These are phyloP conservation scores for Laetiporus sulphureus DNA, from an alignment of 1,284 basidiomycete genomes.

Conservation along the genomic window DNA sequence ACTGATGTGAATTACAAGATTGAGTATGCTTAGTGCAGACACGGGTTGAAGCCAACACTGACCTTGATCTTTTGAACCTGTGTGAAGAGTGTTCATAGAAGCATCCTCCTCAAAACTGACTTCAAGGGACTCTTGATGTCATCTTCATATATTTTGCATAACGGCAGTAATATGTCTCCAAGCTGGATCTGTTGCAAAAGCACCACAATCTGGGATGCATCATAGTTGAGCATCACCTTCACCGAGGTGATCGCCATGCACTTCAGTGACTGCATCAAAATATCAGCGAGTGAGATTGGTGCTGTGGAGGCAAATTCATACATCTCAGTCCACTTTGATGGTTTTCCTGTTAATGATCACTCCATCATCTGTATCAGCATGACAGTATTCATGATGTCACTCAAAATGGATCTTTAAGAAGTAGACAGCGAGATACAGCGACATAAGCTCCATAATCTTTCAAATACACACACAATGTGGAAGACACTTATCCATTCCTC, in stretches of 20 bases:
- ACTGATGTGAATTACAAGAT: too few relatives aligned
- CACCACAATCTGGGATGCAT: constrained; percentile 52
- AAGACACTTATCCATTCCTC: too few relatives aligned
- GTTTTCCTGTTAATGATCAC: constrained; percentile 73
- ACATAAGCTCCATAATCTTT: too few relatives aligned
- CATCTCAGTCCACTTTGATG: constrained; percentile 74
- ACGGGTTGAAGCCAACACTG: constrained; percentile 15
- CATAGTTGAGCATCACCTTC: constrained; percentile 68
- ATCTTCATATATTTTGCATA: constrained; percentile 84
- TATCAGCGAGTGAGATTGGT: neutral
- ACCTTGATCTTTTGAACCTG: constrained; percentile 98
- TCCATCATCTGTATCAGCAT: constrained; percentile 57
- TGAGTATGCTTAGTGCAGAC: too few relatives aligned
- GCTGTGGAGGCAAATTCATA: constrained; percentile 28
- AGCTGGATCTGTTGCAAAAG: constrained; percentile 64
- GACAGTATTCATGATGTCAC: constrained; percentile 79
- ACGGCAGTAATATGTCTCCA: constrained; percentile 89
- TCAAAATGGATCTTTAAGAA: too few relatives aligned
- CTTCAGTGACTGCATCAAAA: constrained; percentile 44
- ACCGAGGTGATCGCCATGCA: constrained; percentile 89
- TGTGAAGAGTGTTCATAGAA: constrained; percentile 84
- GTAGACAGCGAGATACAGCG: too few relatives aligned
- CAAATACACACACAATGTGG: too few relatives aligned
- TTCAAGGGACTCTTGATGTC: constrained; percentile 86
- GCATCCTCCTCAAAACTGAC: constrained; percentile 75